Percentiles rank a stretch among this genome's conserved stretches.
These are phyloP conservation scores for Solanum rostratum DNA, from an alignment of 257 asterid species.

Conservation along the genomic window DNA sequence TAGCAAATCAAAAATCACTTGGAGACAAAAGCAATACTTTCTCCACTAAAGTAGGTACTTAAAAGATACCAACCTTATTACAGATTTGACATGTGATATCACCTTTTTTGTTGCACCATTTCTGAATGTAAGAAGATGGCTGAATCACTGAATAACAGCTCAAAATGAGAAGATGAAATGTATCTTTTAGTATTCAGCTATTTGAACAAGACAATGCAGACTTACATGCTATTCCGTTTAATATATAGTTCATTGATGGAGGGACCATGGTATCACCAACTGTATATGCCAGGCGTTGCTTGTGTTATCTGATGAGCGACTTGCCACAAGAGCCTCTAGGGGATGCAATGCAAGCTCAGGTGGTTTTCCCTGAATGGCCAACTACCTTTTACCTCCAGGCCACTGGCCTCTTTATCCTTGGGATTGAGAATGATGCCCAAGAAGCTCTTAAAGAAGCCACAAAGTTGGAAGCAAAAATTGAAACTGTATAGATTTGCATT, in stretches of 20 bases:
- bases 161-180: neutral
- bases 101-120: conserved; percentile 83
- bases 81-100: conserved; percentile 77
- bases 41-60: neutral
- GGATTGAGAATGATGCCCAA: conserved; percentile 38
- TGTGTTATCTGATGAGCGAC: conserved; percentile 30
- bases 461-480: conserved; percentile 22
- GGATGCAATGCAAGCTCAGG: conserved; percentile 39
- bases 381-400: conserved; percentile 40
- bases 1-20: neutral
- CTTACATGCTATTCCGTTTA: neutral
- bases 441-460: conserved; percentile 36
- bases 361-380: conserved; percentile 32
- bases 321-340: conserved; percentile 27
- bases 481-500: conserved; percentile 6
- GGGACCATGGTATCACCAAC: conserved; percentile 92
- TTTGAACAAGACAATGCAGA: neutral
- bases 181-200: neutral
- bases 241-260: conserved; percentile 66
- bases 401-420: conserved; percentile 27
- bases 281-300: conserved; percentile 61
- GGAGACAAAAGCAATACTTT: neutral
- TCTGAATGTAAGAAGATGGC: no score
- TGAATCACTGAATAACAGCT: no score
- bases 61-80: conserved; percentile 29